Conservation (phyloP, 805 yeast genomes). For the Kuraishia molischiana region DNA sequence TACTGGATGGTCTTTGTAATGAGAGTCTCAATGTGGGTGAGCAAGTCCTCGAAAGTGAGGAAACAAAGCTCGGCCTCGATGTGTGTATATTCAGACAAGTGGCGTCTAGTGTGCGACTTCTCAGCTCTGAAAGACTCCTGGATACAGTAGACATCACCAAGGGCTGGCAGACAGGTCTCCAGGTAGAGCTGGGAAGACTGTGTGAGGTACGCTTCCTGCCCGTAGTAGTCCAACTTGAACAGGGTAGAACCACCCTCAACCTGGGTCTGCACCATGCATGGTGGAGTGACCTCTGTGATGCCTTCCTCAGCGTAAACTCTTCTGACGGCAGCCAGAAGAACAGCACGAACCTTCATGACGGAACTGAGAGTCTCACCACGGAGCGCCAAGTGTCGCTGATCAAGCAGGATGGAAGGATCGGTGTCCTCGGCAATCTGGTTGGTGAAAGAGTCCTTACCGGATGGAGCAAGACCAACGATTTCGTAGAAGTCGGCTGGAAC, state of each 20-base stretch:
- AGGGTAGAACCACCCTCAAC: conserved; percentile 99
- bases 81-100: conserved; percentile 93
- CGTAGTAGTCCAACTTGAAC: conserved; percentile 89
- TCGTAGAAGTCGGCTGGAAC: conserved; percentile 84
- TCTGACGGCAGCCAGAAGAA: conserved; percentile 64
- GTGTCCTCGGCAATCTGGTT: conserved; percentile 91
- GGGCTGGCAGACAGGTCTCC: conserved; percentile 92
- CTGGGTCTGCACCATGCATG: conserved; percentile 99
- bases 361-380: conserved; percentile 93
- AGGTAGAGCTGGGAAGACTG: conserved; percentile 95
- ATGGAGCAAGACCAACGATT: conserved; percentile 87
- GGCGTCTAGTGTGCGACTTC: conserved; percentile 97
- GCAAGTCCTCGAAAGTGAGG: conserved; percentile 76
- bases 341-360: conserved; percentile 91
- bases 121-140: conserved; percentile 99
- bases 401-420: conserved; percentile 87
- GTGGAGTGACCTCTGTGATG: conserved; percentile 90
- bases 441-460: conserved; percentile 91
- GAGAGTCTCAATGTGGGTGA: conserved; percentile 75
- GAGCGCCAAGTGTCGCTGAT: conserved; percentile 90
- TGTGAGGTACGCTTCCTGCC: conserved; percentile 92
- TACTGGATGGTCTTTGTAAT: conserved; percentile 61
- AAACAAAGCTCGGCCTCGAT: conserved; percentile 92
- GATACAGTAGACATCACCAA: conserved; percentile 95
- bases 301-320: conserved; percentile 66